These are phyloP conservation scores for Tetrahymena borealis DNA, from an alignment of 73 alveolate species.

Conservation along the genomic window DNA sequence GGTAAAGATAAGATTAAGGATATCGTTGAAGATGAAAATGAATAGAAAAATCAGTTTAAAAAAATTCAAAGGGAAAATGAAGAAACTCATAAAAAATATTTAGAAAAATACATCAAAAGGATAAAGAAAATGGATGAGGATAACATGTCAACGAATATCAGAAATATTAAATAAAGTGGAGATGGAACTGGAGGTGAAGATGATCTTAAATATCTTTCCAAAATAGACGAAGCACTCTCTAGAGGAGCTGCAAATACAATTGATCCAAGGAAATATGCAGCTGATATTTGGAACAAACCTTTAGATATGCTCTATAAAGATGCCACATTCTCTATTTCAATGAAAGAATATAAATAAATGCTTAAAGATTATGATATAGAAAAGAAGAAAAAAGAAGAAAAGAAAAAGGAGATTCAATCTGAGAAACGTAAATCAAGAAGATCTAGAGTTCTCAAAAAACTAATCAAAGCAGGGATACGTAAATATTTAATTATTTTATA, in stretches of 20 bases:
- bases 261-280: constrained; percentile 36
- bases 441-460: not conserved
- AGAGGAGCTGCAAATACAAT: not conserved
- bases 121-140: not conserved
- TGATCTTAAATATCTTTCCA: not conserved
- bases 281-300: constrained; percentile 38
- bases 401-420: not conserved
- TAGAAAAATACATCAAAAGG: constrained; percentile 15
- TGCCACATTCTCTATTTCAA: constrained; percentile 28
- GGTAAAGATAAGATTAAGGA: constrained; percentile 27
- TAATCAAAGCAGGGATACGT: not conserved
- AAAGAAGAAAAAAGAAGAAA: constrained; percentile 13
- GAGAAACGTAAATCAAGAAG: constrained; percentile 18
- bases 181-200: constrained; percentile 1
- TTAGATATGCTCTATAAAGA: constrained; percentile 30
- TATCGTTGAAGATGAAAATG: constrained; percentile 14
- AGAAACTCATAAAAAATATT: constrained; percentile 18
- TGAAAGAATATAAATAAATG: constrained; percentile 22
- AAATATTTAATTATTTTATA: not conserved
- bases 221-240: not conserved
- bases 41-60: not conserved
- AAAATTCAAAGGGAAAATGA: not conserved
- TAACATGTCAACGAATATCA: constrained; percentile 10
- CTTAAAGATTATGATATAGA: constrained; percentile 17
- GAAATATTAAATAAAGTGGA: constrained; percentile 27